phyloP scores from a whole-genome alignment of 75 land plant species.

The Larix kaempferi region DNA sequence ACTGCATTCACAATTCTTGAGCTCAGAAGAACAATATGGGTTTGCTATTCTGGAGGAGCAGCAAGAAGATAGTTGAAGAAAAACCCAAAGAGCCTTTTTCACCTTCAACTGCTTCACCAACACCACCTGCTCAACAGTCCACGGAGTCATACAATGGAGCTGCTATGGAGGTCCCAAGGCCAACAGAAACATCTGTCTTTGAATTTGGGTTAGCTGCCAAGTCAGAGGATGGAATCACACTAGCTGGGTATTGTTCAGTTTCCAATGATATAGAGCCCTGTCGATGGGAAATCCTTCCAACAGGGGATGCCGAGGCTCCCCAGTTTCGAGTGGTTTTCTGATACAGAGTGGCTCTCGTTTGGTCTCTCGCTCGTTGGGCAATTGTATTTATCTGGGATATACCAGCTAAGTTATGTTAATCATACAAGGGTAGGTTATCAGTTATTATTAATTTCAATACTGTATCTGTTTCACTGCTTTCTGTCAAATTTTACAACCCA shows the following conservation, averaged over 20 bases:
- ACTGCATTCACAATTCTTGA: too few species aligned
- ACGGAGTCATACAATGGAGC: background rate
- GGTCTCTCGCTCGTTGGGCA: too few species aligned
- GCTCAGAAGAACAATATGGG: background rate
- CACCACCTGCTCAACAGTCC: background rate
- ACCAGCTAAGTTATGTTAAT: too few species aligned
- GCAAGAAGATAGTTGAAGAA: background rate
- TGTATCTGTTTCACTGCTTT: too few species aligned
- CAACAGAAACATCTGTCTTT: conserved; percentile 55
- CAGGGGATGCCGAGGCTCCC: conserved; percentile 39
- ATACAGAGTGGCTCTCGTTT: background rate
- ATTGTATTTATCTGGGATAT: too few species aligned
- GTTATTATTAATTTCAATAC: too few species aligned
- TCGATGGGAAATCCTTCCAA: conserved; percentile 69
- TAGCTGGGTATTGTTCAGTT: conserved; percentile 84
- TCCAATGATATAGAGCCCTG: conserved; percentile 79
- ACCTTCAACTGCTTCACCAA: background rate
- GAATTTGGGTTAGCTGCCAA: conserved; percentile 67
- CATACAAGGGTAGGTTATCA: too few species aligned
- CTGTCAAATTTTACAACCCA: too few species aligned
- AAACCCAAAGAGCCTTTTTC: background rate
- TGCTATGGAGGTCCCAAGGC: conserved; percentile 48
- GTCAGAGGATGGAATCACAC: conserved; percentile 45
- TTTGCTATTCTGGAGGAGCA: conserved; percentile 1
- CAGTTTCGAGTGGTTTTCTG: conserved; percentile 55